Evolutionary conservation across 805 yeast genomes (phyloP).

Genomic region (Candida sithepensis): DNA sequence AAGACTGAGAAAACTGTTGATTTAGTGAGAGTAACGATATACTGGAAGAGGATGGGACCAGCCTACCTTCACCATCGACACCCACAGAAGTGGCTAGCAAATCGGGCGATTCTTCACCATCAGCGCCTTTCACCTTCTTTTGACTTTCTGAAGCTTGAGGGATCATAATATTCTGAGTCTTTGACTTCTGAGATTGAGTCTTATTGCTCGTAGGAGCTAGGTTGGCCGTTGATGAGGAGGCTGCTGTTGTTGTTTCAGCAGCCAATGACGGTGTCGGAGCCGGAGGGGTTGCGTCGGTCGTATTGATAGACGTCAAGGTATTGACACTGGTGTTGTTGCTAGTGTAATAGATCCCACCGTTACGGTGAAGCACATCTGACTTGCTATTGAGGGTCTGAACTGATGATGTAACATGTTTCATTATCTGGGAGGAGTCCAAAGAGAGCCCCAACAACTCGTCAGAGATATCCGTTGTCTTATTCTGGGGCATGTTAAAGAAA

Average conservation of each 20-base stretch:
- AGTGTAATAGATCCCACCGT: not conserved
- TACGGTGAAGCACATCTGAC: not conserved
- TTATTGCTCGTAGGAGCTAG: not conserved
- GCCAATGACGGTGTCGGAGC: not conserved
- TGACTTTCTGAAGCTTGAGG: constrained; percentile 6
- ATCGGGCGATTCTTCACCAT: constrained; percentile 27
- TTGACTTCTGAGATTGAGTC: constrained; percentile 1
- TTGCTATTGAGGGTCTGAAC: not conserved
- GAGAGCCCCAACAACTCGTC: not conserved
- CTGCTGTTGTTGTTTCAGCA: not conserved
- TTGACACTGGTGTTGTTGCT: constrained; percentile 11
- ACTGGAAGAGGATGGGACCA: constrained; percentile 34
- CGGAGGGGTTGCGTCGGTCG: not conserved
- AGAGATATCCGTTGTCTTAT: not conserved
- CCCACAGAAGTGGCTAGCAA: constrained; percentile 35
- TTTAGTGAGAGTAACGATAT: constrained; percentile 34
- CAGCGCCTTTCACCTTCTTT: constrained; percentile 3
- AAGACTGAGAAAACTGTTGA: constrained; percentile 17
- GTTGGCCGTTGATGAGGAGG: not conserved
- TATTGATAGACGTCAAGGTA: constrained; percentile 10
- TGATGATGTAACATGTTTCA: not conserved
- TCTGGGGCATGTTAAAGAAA: not conserved
- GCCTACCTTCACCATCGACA: constrained; percentile 27
- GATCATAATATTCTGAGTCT: constrained; percentile 10
- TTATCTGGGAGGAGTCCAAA: not conserved